Evolutionary conservation across 169 alveolate genomes (phyloP), one percentile per base, ranked within the genome.

Genomic region (Miamiensis avidus): DNA sequence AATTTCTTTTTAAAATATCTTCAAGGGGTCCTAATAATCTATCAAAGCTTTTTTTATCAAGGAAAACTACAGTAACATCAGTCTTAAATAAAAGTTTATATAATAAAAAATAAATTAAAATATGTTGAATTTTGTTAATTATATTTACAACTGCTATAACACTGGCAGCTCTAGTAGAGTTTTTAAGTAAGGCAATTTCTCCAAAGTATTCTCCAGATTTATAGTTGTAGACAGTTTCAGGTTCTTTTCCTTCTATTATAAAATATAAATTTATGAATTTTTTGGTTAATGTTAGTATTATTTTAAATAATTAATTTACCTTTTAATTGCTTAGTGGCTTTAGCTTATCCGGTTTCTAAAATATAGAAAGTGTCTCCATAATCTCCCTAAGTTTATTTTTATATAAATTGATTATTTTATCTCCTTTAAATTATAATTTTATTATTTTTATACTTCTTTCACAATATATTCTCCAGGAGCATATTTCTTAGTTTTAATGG

Each of bases 281-380:
- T 15, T 15, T 15, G n/a, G n/a, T 73, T 73, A 29, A 73, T 73
- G 25, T 15, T n/a, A 25, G 6, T 15, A 15, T 15, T 31, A 34
- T 77, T 15, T 26, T 49, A n/a, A n/a, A n/a, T n/a, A n/a, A n/a
- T n/a, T n/a, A 28, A 74, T 6, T 29, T 85, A 74, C 89, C 82
- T 78, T 96, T 93, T 85, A 93, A 92, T 78, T 95, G 93, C 93
- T 96, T 98, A 81, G 96, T 94, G 0, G 99, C 99, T 73, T 92
- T 94, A 49, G 99, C 99, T 29, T 94, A 89, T 29, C 99, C 99
- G 85, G 97, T 98, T 88, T 95, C 94, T 64, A 97, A 91, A 86
- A 98, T 95, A 93, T 93, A 98, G 92, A 98, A 97, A 65, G 97
- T 93, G 83, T 98, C 95, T 65, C 99, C 99, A n/a, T 78, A 84